Conservation (phyloP, 768 basidiomycete species). For the Gloeophyllum trabeum region DNA sequence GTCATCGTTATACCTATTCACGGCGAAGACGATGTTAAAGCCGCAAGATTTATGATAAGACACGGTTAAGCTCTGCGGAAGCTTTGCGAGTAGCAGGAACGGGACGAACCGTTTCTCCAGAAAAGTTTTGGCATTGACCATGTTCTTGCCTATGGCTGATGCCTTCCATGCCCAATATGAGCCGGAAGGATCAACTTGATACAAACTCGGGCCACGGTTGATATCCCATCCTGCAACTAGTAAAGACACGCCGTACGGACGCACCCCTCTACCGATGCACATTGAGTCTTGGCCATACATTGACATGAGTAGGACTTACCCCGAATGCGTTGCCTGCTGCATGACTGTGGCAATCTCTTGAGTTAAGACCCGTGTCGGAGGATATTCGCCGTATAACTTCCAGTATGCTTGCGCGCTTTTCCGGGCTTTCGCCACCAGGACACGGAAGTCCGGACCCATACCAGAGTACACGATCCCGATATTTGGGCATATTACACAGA, state of each 20-base stretch:
- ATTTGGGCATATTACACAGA: conserved; percentile 94
- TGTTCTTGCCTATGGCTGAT: conserved; percentile 98
- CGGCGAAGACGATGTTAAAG: conserved; percentile 1
- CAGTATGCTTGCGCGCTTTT: conserved; percentile 99
- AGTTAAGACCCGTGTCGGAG: conserved; percentile 89
- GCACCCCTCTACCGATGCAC: conserved; percentile 67
- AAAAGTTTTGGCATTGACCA: conserved; percentile 99
- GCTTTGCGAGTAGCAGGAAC: too few relatives aligned
- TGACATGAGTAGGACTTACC: conserved; percentile 40
- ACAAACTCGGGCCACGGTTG: conserved; percentile 90
- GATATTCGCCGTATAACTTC: conserved; percentile 99
- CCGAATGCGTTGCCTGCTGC: conserved; percentile 98
- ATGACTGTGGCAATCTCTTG: conserved; percentile 97
- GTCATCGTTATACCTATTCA: conserved; percentile 89
- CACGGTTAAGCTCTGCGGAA: conserved; percentile 10
- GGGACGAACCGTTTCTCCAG: conserved; percentile 90
- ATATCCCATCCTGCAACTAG: conserved; percentile 95
- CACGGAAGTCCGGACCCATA: conserved; percentile 98
- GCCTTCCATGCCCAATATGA: conserved; percentile 99
- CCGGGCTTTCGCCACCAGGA: conserved; percentile 86
- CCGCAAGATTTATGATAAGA: conserved; percentile 11
- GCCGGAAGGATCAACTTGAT: conserved; percentile 98
- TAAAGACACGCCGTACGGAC: conserved; percentile 97
- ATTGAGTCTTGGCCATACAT: conserved; percentile 3
- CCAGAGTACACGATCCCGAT: conserved; percentile 99